Base-by-base conservation (phyloP, 306 rosid genomes). In the Quillaja saponaria region DNA sequence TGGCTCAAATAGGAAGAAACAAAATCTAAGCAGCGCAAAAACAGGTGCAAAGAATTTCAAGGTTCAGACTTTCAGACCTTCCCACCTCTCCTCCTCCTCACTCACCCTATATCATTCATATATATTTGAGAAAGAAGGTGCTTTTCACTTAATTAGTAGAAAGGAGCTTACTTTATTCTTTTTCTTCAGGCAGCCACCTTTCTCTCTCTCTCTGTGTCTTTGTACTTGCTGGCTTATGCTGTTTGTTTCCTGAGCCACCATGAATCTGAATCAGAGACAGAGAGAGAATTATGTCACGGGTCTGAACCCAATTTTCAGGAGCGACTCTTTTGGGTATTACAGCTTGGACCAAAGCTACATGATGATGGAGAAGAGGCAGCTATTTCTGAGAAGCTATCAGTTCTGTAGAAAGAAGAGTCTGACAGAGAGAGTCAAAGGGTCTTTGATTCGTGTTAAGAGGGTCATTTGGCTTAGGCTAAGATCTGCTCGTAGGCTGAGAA, bases 361-460 rank as follows among this genome's bases (percentile, higher is more conserved):
- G 46, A 76, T 82, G 85, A 80, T 81, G 79, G 95, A 87, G 72
- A 91, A 87, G 86, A 78, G 97, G 53, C 97, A 85, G 51, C 17
- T 85, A 2, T 91, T 85, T 28, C 77, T 87, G 5, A 85, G 91
- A 75, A 91, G 97, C 83, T 91, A 91, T 63, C 87, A 85, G 68
- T 91, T 91, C 76, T 40, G 78, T 71, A 52, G 91, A 48, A 87
- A 80, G 67, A 78, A 71, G 79, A 87, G 64, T 18, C 10, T 90
- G 1, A 2, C 61, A 0, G 83, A 81, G 65, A 87, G 80, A 58
- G 66, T 91, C 50, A 87, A 67, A 65, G 80, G 84, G 37, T 80
- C 84, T n/a, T 53, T 90, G 66, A 48, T 71, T 41, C 82, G 81
- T 58, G 81, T 57, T 16, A 87, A 76, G 55, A 85, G 73, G 67